phyloP scores from a whole-genome alignment of 768 basidiomycete genomes.

The Amanita rimosa region DNA sequence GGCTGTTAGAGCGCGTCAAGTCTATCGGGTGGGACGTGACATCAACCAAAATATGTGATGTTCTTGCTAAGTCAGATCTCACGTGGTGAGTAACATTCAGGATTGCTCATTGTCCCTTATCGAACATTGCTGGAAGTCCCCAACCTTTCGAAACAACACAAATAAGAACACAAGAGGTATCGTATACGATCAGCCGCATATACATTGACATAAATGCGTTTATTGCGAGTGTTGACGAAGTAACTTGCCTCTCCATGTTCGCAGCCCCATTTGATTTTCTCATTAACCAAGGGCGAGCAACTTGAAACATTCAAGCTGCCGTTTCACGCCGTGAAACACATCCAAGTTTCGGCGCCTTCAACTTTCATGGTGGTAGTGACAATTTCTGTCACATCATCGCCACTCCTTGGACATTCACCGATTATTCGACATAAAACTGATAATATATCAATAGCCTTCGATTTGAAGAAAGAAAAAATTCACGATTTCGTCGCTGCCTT shows the following conservation, averaged over 20 bases:
- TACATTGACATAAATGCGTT: slow-evolving; percentile 41
- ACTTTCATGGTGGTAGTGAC: slow-evolving; percentile 18
- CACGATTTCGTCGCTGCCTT: slow-evolving; percentile 29
- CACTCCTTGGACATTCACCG: slow-evolving; percentile 23
- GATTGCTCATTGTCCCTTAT: neutral
- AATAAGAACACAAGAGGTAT: slow-evolving; percentile 22
- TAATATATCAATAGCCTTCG: slow-evolving; percentile 22
- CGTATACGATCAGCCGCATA: slow-evolving; percentile 30
- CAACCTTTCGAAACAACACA: slow-evolving; percentile 41
- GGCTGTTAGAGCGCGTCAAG: slow-evolving; percentile 28
- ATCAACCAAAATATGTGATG: slow-evolving; percentile 32
- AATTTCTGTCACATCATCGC: slow-evolving; percentile 23
- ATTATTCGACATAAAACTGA: slow-evolving; percentile 12
- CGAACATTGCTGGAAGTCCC: slow-evolving; percentile 27
- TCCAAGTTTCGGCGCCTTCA: slow-evolving; percentile 15
- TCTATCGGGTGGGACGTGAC: slow-evolving; percentile 44
- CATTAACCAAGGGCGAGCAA: slow-evolving; percentile 25
- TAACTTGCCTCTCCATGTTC: slow-evolving; percentile 10
- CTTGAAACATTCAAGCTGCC: slow-evolving; percentile 40
- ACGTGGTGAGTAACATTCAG: slow-evolving; percentile 29
- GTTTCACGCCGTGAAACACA: slow-evolving; percentile 21
- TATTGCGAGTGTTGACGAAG: slow-evolving; percentile 38
- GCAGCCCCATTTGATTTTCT: neutral
- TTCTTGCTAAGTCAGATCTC: slow-evolving; percentile 32
- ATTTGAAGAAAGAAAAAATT: slow-evolving; percentile 21